Conservation (phyloP, 495 filamentous ascomycete species). For the Aspergillus asperescens region DNA sequence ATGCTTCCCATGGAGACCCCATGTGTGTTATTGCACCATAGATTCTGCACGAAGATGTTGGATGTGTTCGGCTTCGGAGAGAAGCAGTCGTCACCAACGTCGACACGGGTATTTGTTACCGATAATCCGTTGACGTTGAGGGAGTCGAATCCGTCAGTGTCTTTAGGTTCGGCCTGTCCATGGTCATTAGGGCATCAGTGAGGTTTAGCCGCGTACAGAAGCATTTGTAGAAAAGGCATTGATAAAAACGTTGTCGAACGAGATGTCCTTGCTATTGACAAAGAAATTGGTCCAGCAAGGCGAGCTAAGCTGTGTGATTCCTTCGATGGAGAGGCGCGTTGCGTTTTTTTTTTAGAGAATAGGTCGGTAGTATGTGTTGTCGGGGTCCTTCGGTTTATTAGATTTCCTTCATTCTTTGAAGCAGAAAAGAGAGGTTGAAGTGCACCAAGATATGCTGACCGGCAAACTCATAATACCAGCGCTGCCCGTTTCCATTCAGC, state of each 20-base stretch:
- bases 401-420: neutral
- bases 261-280: slow-evolving; percentile 47
- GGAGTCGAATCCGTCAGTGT: slow-evolving; percentile 57
- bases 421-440: neutral
- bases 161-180: slow-evolving; percentile 42
- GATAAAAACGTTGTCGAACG: slow-evolving; percentile 48
- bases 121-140: slow-evolving; percentile 44
- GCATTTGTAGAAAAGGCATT: slow-evolving; percentile 50
- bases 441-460: slow-evolving; percentile 41
- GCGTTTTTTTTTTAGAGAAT: slow-evolving; percentile 55
- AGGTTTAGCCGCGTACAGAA: slow-evolving; percentile 21
- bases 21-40: slow-evolving; percentile 56
- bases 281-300: slow-evolving; percentile 59
- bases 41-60: slow-evolving; percentile 51
- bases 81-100: slow-evolving; percentile 57
- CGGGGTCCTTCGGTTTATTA: slow-evolving; percentile 32
- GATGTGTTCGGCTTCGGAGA: slow-evolving; percentile 54
- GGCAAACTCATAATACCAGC: slow-evolving; percentile 46
- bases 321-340: slow-evolving; percentile 48
- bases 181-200: neutral
- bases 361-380: slow-evolving; percentile 49
- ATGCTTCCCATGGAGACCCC: slow-evolving; percentile 55
- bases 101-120: slow-evolving; percentile 46
- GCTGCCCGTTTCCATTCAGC: slow-evolving; percentile 52
- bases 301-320: slow-evolving; percentile 52